Evolutionary conservation across 208 protist genomes (phyloP).

Genomic region (Crithidia sp.): DNA sequence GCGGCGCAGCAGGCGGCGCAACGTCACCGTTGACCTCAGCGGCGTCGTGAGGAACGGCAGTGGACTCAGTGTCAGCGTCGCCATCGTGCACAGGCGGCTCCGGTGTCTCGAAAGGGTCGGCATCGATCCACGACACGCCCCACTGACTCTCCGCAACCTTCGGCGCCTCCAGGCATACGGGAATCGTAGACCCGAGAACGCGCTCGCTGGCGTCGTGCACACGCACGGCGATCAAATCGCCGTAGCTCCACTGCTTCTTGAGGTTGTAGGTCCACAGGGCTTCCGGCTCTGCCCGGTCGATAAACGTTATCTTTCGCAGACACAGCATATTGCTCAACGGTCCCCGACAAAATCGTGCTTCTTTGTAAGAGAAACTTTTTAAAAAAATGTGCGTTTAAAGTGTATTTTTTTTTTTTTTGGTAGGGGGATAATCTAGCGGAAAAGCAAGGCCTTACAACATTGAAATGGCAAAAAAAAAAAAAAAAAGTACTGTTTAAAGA

Average conservation of each 20-base stretch:
- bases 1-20: background rate
- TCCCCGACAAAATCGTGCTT: no score
- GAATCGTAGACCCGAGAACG: constrained; percentile 60
- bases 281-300: constrained; percentile 55
- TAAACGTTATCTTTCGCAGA: constrained; percentile 43
- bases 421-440: background rate
- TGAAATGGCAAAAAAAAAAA: background rate
- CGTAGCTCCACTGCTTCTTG: constrained; percentile 49
- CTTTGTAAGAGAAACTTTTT: no score
- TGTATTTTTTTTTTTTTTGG: background rate
- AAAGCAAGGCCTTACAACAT: background rate
- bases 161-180: constrained; percentile 21
- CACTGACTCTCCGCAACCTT: constrained; percentile 21
- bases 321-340: constrained; percentile 35
- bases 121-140: constrained; percentile 50
- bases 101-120: constrained; percentile 18
- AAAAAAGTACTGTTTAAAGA: background rate
- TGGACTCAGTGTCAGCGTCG: background rate
- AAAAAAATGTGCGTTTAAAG: background rate
- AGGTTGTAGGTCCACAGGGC: constrained; percentile 39
- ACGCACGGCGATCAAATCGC: constrained; percentile 47
- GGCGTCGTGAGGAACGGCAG: background rate
- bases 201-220: constrained; percentile 36
- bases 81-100: constrained; percentile 1
- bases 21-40: background rate